Conservation (phyloP, 805 yeast species). For the Cyberlindnera xishuangbannaensis region DNA sequence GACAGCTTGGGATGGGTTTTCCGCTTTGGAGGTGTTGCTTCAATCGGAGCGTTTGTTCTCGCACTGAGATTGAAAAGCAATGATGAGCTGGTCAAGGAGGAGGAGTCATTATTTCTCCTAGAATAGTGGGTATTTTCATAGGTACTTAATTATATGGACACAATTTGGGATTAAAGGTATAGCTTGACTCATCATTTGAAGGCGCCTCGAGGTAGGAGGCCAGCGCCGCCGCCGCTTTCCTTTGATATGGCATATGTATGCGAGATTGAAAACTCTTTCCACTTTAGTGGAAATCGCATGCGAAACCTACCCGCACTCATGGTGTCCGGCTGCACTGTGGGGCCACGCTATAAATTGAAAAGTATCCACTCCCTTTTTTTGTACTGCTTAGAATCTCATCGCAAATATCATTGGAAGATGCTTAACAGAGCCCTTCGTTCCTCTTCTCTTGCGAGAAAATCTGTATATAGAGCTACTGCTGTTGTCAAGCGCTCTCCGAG, state of each 20-base stretch:
- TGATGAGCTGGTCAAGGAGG: slow-evolving; percentile 31
- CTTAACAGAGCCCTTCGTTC: slow-evolving; percentile 7
- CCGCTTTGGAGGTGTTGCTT: slow-evolving; percentile 46
- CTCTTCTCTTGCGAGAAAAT: no score
- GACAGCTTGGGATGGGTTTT: slow-evolving; percentile 51
- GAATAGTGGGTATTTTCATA: slow-evolving; percentile 2
- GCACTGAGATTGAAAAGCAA: slow-evolving; percentile 39
- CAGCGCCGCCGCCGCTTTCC: no score
- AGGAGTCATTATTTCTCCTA: slow-evolving; percentile 12
- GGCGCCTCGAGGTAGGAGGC: no score
- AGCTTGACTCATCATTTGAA: no score
- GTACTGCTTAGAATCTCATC: not conserved
- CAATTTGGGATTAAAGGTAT: no score
- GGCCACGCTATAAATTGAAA: slow-evolving; percentile 1
- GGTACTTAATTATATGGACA: no score
- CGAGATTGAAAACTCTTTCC: no score
- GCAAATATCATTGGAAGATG: slow-evolving; percentile 2
- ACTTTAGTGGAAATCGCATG: slow-evolving; percentile 1
- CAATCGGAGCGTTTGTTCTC: slow-evolving; percentile 39
- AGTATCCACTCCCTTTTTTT: not conserved
- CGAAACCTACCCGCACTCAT: slow-evolving; percentile 1
- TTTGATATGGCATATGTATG: no score
- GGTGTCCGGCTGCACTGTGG: not conserved
- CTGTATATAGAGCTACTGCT: no score
- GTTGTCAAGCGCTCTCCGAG: no score